These are phyloP conservation scores for Schwanniomyces yamadae DNA, from an alignment of 805 yeast species.

Conservation along the genomic window DNA sequence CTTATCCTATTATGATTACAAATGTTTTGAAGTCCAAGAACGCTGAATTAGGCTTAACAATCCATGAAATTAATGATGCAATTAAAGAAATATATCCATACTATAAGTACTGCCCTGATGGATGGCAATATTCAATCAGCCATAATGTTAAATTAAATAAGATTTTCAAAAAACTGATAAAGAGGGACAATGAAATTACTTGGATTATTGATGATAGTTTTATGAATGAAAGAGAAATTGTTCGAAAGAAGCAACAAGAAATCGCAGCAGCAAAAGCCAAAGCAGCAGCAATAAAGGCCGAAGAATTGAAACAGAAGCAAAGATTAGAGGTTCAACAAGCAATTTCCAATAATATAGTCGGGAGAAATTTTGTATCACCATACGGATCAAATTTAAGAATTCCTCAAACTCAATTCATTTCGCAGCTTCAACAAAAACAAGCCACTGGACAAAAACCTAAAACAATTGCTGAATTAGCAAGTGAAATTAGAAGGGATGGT, in stretches of 20 bases:
- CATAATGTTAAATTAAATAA: conserved; percentile 87
- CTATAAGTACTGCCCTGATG: conserved; percentile 90
- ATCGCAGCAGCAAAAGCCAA: conserved; percentile 59
- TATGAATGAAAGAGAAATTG: conserved; percentile 76
- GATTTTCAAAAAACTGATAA: conserved; percentile 68
- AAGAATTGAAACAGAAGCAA: conserved; percentile 49
- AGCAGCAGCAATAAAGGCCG: conserved; percentile 52
- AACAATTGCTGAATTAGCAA: conserved; percentile 43
- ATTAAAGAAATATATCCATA: conserved; percentile 88
- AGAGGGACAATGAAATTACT: conserved; percentile 70
- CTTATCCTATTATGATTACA: conserved; percentile 79
- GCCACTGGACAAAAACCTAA: conserved; percentile 28
- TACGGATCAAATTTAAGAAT: conserved; percentile 22
- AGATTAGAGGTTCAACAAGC: conserved; percentile 31
- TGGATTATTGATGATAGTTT: conserved; percentile 91
- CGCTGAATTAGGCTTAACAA: conserved; percentile 64
- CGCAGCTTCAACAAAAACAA: conserved; percentile 20
- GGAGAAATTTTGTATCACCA: conserved; percentile 24
- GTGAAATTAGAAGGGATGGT: conserved; percentile 39
- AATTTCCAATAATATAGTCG: conserved; percentile 22
- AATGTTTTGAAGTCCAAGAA: conserved; percentile 70
- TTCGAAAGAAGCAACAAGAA: conserved; percentile 61
- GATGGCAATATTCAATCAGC: conserved; percentile 94
- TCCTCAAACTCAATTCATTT: conserved; percentile 21
- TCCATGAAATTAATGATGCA: conserved; percentile 73